phyloP scores from a whole-genome alignment of 1,284 basidiomycete genomes.

The Ustilago trichophora region DNA sequence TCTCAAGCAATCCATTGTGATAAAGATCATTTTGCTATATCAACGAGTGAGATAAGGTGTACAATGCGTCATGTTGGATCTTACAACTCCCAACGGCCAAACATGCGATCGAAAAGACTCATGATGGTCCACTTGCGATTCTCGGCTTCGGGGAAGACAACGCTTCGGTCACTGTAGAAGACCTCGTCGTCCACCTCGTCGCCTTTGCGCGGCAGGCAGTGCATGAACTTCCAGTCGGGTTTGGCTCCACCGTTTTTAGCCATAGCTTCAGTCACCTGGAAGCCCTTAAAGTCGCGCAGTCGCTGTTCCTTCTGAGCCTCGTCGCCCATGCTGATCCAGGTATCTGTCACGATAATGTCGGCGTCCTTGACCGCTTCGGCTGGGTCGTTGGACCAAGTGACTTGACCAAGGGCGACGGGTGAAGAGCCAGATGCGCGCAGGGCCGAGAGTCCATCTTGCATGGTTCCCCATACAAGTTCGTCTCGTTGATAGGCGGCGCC shows the following conservation, averaged over 20 bases:
- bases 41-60: too few species aligned
- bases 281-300: constrained; percentile 85
- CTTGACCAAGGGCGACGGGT: constrained; percentile 66
- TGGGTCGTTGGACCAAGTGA: constrained; percentile 81
- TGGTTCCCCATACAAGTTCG: constrained; percentile 73
- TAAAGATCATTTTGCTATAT: too few species aligned
- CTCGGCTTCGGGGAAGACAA: constrained; percentile 67
- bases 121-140: constrained; percentile 67
- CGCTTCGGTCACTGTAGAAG: constrained; percentile 61
- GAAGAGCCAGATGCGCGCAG: constrained; percentile 66
- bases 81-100: constrained; percentile 56
- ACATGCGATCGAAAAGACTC: constrained; percentile 63
- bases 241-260: constrained; percentile 77
- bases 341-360: constrained; percentile 85
- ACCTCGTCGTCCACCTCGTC: constrained; percentile 75
- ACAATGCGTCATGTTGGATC: background rate
- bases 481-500: constrained; percentile 78
- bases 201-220: constrained; percentile 92
- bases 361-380: constrained; percentile 86
- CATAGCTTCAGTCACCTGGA: constrained; percentile 85
- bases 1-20: too few species aligned
- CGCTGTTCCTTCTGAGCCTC: constrained; percentile 92
- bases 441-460: constrained; percentile 62
- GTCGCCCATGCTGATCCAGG: constrained; percentile 92
- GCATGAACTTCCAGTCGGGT: constrained; percentile 91